Evolutionary conservation across 192 early-diverging fungal species (phyloP), one percentile per base, ranked within the genome.

Genomic region (Linnemannia exigua): DNA sequence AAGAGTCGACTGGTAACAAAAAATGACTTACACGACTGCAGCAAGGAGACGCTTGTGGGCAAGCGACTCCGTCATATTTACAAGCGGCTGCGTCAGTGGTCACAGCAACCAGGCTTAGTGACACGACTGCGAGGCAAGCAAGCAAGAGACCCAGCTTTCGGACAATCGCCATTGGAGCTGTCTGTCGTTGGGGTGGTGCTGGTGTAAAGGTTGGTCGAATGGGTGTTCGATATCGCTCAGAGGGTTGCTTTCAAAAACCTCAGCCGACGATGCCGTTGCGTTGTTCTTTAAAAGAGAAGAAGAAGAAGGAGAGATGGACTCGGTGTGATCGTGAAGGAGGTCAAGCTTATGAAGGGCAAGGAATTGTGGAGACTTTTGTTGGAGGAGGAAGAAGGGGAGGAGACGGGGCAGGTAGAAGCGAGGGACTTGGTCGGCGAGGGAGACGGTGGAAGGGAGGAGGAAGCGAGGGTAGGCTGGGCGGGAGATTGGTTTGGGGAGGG

Each of bases 101-200:
- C 36, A 47, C 15, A 31, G 47, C 76, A 7, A 77, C 61, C 19
- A 74, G n/a, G 71, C 37, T 28, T 20, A 79, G 52, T 15, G 83
- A 80, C 67, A 86, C 38, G 75, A 80, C 50, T 67, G 77, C 67
- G 77, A 69, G 74, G 75, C 74, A 73, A 76, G 79, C 69, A 74
- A 79, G 74, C 78, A 86, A 19, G 48, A 86, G 66, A 69, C 78
- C 75, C 61, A 86, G 69, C 78, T 86, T 86, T 51, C 79, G 84
- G 74, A 76, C 22, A 73, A 67, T 31, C 77, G 76, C 83, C 77
- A 79, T 85, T 48, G 83, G 67, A 36, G 17, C 70, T 48, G 35
- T 72, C 52, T 38, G 28, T 63, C 58, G 58, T 63, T 63, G 31
- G 19, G 68, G 28, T 71, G 70, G 48, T n/a, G 4, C n/a, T 28